Percentiles rank a stretch among this genome's conserved stretches.
These are phyloP conservation scores for Forsythia suspensa DNA, from an alignment of 257 asterid genomes.

Conservation along the genomic window DNA sequence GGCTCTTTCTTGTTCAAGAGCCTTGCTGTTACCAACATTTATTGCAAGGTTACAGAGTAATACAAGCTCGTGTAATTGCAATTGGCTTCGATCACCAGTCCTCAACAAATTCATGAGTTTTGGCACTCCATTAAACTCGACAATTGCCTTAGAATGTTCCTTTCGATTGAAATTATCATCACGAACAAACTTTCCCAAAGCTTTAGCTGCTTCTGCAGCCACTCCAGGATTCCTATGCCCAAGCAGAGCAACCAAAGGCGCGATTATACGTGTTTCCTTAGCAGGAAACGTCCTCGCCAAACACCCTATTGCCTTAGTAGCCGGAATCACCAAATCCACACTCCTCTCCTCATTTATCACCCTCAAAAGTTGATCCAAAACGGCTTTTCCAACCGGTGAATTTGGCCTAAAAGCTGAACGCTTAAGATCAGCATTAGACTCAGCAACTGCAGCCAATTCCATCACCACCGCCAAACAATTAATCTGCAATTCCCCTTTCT, in stretches of 20 bases:
- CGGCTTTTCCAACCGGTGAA: constrained; percentile 47
- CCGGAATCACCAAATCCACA: constrained; percentile 31
- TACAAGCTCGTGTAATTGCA: constrained; percentile 41
- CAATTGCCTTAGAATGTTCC: constrained; percentile 48
- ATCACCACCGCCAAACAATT: constrained; percentile 46
- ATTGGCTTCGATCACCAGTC: constrained; percentile 22
- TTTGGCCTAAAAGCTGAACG: constrained; percentile 51
- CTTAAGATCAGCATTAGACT: constrained; percentile 41
- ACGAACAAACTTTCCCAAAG: constrained; percentile 48
- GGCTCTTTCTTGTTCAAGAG: constrained; percentile 46
- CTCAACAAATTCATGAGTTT: constrained; percentile 43
- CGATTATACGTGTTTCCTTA: constrained; percentile 43
- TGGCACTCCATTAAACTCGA: constrained; percentile 55
- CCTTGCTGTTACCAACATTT: constrained; percentile 51
- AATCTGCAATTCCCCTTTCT: constrained; percentile 42
- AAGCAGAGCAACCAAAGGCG: constrained; percentile 43
- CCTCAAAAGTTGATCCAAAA: constrained; percentile 62
- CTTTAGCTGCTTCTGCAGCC: constrained; percentile 43
- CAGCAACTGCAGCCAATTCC: constrained; percentile 64
- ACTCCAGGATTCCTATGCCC: constrained; percentile 29
- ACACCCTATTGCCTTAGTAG: constrained; percentile 51
- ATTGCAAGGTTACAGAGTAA: constrained; percentile 53
- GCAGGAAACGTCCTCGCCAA: constrained; percentile 60
- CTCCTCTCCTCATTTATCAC: constrained; percentile 41
- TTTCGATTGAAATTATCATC: constrained; percentile 47